Evolutionary conservation across 1,139 yeast genomes (phyloP).

Genomic region (Geotrichum citri-aurantii): DNA sequence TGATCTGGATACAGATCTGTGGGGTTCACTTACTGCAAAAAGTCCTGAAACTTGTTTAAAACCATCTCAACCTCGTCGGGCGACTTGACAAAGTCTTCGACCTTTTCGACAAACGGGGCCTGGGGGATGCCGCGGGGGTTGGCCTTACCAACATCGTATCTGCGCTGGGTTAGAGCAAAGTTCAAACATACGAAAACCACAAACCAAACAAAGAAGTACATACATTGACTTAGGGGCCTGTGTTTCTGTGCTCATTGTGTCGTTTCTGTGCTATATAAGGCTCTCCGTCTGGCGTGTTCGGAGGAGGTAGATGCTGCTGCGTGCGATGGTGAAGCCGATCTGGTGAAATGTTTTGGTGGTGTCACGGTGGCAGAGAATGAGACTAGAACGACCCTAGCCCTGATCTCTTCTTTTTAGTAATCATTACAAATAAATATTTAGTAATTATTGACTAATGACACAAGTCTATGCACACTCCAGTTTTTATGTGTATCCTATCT

Average conservation of each 20-base stretch:
- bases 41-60: conserved; percentile 68
- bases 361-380: background rate
- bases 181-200: background rate
- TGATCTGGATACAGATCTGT: background rate
- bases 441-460: background rate
- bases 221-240: conserved; percentile 10
- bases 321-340: background rate
- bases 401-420: no score
- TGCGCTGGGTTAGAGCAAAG: background rate
- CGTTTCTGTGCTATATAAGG: background rate
- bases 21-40: conserved; percentile 47
- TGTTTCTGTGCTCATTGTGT: conserved; percentile 5
- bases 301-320: background rate
- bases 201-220: background rate
- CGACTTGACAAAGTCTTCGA: conserved; percentile 63
- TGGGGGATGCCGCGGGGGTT: conserved; percentile 95
- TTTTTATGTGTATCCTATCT: background rate
- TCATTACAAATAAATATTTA: no score
- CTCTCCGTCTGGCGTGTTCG: background rate
- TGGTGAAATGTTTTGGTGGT: background rate
- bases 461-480: no score
- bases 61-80: conserved; percentile 66
- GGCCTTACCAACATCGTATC: conserved; percentile 26
- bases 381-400: background rate
- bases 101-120: conserved; percentile 88